Percentiles rank a stretch among this genome's conserved stretches.
These are phyloP conservation scores for Penicillium taxi DNA, from an alignment of 495 filamentous ascomycete genomes.

Conservation along the genomic window DNA sequence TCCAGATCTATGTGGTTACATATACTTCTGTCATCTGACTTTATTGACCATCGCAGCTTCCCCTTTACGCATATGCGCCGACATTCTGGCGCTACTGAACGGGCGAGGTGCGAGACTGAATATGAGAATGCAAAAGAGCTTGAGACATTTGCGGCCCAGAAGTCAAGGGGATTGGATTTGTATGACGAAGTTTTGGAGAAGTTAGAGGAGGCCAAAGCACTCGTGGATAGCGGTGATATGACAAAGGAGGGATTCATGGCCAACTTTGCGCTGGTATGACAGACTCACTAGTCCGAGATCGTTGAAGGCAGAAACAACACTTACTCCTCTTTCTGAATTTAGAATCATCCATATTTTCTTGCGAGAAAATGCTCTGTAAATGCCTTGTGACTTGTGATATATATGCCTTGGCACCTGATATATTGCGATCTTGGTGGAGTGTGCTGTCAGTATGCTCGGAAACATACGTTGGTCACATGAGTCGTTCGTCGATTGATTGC, in stretches of 20 bases:
- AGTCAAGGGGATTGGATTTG: conserved; percentile 15
- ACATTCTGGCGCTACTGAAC: conserved; percentile 20
- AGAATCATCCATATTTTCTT: too few species aligned
- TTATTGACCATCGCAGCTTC: conserved; percentile 23
- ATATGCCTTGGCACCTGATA: too few species aligned
- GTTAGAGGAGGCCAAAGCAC: conserved; percentile 17
- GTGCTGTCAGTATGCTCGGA: too few species aligned
- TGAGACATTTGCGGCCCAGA: conserved; percentile 13
- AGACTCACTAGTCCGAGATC: too few species aligned
- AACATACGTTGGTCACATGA: too few species aligned
- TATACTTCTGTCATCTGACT: conserved; percentile 23
- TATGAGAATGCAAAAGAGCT: conserved; percentile 13
- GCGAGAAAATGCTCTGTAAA: too few species aligned
- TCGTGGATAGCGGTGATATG: conserved; percentile 21
- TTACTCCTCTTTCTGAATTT: too few species aligned
- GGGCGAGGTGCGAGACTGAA: conserved; percentile 16
- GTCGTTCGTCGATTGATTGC: too few species aligned
- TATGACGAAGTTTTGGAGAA: conserved; percentile 26
- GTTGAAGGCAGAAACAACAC: too few species aligned
- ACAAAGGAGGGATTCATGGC: conserved; percentile 24
- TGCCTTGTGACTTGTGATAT: too few species aligned
- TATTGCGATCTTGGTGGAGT: too few species aligned
- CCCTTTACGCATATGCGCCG: conserved; percentile 23
- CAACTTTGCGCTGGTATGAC: too few species aligned
- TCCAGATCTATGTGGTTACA: conserved; percentile 25